These are phyloP conservation scores for Dichotomopilus funicola DNA, from an alignment of 2,329 filamentous ascomycete species.

Conservation along the genomic window DNA sequence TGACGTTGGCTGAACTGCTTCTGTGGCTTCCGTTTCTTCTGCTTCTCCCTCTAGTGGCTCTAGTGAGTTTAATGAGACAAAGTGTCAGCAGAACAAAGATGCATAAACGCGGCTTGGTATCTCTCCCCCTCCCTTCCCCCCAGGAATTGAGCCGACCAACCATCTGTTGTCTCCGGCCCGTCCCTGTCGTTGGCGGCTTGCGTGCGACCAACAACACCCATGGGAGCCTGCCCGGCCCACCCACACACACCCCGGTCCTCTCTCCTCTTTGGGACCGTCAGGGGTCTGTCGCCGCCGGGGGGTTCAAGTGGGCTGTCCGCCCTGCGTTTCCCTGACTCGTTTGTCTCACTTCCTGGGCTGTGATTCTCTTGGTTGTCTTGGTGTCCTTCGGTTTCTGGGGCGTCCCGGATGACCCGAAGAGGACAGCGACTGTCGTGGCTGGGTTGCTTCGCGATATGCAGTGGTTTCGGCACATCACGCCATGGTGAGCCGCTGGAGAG, in stretches of 20 bases:
- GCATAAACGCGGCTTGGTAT: neutral
- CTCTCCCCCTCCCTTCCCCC: neutral
- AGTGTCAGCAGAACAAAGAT: no score
- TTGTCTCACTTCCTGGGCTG: slow-evolving; percentile 18
- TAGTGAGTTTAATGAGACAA: no score
- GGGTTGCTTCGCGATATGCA: slow-evolving; percentile 43
- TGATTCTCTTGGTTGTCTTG: slow-evolving; percentile 1
- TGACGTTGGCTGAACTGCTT: slow-evolving; percentile 4
- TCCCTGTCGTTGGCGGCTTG: neutral
- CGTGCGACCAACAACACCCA: slow-evolving; percentile 1
- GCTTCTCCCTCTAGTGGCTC: no score
- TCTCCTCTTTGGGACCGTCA: slow-evolving; percentile 34
- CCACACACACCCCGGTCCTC: slow-evolving; percentile 11
- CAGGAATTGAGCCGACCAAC: neutral
- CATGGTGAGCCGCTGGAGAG: neutral
- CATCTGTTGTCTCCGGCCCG: neutral
- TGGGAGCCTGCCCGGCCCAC: neutral
- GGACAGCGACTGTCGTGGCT: slow-evolving; percentile 17
- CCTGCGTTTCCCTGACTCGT: slow-evolving; percentile 22
- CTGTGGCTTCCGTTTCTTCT: no score
- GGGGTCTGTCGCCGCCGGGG: slow-evolving; percentile 21
- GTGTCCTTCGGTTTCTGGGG: neutral
- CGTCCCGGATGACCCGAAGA: no score
- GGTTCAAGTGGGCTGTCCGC: slow-evolving; percentile 24
- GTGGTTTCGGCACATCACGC: slow-evolving; percentile 34